Evolutionary conservation across 1,139 yeast species (phyloP).

Genomic region (Taphrina deformans): DNA sequence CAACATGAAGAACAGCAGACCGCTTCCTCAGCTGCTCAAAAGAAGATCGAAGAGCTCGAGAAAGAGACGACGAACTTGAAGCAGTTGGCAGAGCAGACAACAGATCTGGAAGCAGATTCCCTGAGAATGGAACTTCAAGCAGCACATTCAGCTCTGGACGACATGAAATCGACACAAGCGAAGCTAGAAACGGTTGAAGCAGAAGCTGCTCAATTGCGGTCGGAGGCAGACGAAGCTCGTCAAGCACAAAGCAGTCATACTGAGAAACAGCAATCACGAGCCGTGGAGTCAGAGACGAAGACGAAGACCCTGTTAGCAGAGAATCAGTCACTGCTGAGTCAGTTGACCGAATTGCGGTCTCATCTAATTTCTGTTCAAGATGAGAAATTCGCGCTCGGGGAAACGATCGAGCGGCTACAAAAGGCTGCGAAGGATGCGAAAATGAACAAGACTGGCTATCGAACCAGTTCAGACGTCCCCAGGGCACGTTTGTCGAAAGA

Average conservation of each 20-base stretch:
- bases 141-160: background rate
- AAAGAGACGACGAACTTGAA: background rate
- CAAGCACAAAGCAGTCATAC: background rate
- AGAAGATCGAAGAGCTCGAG: background rate
- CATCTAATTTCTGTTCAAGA: constrained; percentile 27
- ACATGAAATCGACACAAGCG: background rate
- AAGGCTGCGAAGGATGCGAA: constrained; percentile 1
- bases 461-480: background rate
- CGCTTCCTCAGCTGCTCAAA: background rate
- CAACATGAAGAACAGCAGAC: background rate
- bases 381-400: constrained; percentile 27
- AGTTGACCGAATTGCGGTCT: constrained; percentile 15
- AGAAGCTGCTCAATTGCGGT: background rate
- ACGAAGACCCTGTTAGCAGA: constrained; percentile 17
- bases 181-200: background rate
- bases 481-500: constrained; percentile 16
- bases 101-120: background rate
- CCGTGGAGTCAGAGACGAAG: constrained; percentile 9
- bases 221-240: background rate
- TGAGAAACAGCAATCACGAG: constrained; percentile 2
- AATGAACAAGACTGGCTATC: background rate
- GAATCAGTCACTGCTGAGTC: constrained; percentile 18
- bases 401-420: constrained; percentile 9
- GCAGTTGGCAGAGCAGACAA: constrained; percentile 1
- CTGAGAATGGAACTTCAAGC: background rate